These are phyloP conservation scores for Alternaria viburni DNA, from an alignment of 2,329 filamentous ascomycete species.

Conservation along the genomic window DNA sequence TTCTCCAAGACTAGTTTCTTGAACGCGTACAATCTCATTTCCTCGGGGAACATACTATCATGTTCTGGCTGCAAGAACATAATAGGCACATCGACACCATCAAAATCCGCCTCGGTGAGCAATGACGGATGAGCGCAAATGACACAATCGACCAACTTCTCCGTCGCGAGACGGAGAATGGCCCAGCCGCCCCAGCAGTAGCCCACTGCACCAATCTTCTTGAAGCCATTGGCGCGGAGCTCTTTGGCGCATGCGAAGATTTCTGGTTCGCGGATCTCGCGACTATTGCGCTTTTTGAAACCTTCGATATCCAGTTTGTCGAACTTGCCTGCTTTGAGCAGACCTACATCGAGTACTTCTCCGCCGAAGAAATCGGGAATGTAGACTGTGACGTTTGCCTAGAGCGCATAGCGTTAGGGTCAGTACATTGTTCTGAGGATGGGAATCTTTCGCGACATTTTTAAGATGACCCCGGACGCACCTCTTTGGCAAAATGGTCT, in stretches of 20 bases:
- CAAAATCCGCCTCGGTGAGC: constrained; percentile 25
- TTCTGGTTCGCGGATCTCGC: constrained; percentile 43
- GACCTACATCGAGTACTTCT: constrained; percentile 3
- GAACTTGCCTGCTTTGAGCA: constrained; percentile 13
- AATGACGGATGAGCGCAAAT: constrained; percentile 28
- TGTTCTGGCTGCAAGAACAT: constrained; percentile 29
- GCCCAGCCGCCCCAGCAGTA: constrained; percentile 54
- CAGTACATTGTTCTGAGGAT: too few species aligned
- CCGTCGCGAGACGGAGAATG: constrained; percentile 24
- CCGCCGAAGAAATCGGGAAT: background rate
- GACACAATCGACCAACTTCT: constrained; percentile 27
- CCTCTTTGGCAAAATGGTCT: constrained; percentile 51
- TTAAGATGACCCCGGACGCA: background rate
- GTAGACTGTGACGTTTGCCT: background rate
- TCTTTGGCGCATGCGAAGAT: constrained; percentile 39
- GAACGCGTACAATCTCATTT: constrained; percentile 31
- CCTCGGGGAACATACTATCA: constrained; percentile 27
- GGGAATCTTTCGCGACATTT: too few species aligned
- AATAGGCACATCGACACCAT: constrained; percentile 20
- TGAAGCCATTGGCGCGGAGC: constrained; percentile 21
- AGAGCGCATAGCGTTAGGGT: background rate
- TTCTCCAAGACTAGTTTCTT: constrained; percentile 21
- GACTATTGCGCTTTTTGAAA: constrained; percentile 44
- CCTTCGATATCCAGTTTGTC: constrained; percentile 44
- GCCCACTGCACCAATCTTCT: constrained; percentile 51